These are phyloP conservation scores for Alternaria incomplexa DNA, from an alignment of 2,329 filamentous ascomycete genomes.

Conservation along the genomic window DNA sequence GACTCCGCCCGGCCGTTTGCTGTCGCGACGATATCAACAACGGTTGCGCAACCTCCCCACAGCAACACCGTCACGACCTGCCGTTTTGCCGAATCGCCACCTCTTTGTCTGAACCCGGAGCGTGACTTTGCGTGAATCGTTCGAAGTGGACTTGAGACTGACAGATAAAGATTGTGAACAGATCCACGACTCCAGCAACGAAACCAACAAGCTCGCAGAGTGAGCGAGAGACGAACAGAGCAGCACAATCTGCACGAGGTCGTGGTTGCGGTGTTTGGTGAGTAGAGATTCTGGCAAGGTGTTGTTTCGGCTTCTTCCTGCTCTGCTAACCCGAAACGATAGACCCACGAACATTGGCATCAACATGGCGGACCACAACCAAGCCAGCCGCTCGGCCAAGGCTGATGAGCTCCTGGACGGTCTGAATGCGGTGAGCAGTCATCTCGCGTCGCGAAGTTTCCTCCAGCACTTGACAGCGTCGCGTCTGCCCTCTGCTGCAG, in stretches of 20 bases:
- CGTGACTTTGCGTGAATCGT: slow-evolving; percentile 2
- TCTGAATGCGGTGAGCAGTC: slow-evolving; percentile 42
- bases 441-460: slow-evolving; percentile 43
- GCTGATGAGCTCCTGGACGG: slow-evolving; percentile 41
- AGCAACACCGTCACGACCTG: background rate
- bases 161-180: background rate
- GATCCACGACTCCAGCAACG: slow-evolving; percentile 13
- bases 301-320: slow-evolving; percentile 30
- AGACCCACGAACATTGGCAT: slow-evolving; percentile 33
- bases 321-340: slow-evolving; percentile 40
- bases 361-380: slow-evolving; percentile 35
- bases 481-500: slow-evolving; percentile 47
- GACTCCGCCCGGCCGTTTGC: slow-evolving; percentile 10
- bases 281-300: slow-evolving; percentile 29
- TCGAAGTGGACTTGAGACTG: background rate
- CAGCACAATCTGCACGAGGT: slow-evolving; percentile 21
- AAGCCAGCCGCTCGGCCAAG: slow-evolving; percentile 23
- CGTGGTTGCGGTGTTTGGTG: slow-evolving; percentile 23
- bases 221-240: slow-evolving; percentile 16
- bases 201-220: slow-evolving; percentile 7
- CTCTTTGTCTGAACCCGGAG: background rate
- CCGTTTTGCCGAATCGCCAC: background rate
- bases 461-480: slow-evolving; percentile 45
- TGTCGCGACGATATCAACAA: slow-evolving; percentile 10
- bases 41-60: background rate